These are phyloP conservation scores for Talaromyces atroroseus DNA, from an alignment of 2,329 filamentous ascomycete species.

Conservation along the genomic window DNA sequence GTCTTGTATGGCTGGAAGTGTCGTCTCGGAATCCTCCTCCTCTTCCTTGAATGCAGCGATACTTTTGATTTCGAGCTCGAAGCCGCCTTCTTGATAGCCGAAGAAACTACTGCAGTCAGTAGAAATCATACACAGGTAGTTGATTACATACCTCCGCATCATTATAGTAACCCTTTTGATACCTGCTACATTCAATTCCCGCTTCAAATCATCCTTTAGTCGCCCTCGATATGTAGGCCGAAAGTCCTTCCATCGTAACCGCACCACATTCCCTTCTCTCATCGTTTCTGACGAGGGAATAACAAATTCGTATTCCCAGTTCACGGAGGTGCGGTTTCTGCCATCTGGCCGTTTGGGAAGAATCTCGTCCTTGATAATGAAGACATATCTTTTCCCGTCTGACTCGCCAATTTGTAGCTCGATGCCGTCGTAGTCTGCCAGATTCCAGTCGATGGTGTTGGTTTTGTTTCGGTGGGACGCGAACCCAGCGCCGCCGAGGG, in stretches of 20 bases:
- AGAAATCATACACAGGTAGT: neutral
- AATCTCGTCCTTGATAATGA: slow-evolving; percentile 68
- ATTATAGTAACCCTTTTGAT: slow-evolving; percentile 69
- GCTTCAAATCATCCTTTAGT: slow-evolving; percentile 52
- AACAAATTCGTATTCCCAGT: slow-evolving; percentile 67
- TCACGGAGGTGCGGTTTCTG: slow-evolving; percentile 65
- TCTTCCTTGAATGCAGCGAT: slow-evolving; percentile 43
- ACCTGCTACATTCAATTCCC: slow-evolving; percentile 52
- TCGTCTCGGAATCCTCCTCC: neutral
- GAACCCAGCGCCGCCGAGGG: slow-evolving; percentile 75
- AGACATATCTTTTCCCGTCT: slow-evolving; percentile 65
- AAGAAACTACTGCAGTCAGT: slow-evolving; percentile 57
- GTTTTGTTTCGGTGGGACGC: slow-evolving; percentile 65
- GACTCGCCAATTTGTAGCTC: slow-evolving; percentile 45
- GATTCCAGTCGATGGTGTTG: slow-evolving; percentile 49
- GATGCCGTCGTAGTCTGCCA: slow-evolving; percentile 59
- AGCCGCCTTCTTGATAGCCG: slow-evolving; percentile 64
- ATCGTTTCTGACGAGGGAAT: slow-evolving; percentile 18
- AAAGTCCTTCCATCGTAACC: slow-evolving; percentile 60
- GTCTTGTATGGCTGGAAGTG: neutral
- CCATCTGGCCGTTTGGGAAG: slow-evolving; percentile 53
- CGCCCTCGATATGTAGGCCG: slow-evolving; percentile 69
- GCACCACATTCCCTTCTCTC: slow-evolving; percentile 39
- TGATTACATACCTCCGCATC: slow-evolving; percentile 63
- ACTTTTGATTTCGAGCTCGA: slow-evolving; percentile 52